Base-by-base conservation (phyloP, 768 basidiomycete species). In the Hypholoma fasciculare region DNA sequence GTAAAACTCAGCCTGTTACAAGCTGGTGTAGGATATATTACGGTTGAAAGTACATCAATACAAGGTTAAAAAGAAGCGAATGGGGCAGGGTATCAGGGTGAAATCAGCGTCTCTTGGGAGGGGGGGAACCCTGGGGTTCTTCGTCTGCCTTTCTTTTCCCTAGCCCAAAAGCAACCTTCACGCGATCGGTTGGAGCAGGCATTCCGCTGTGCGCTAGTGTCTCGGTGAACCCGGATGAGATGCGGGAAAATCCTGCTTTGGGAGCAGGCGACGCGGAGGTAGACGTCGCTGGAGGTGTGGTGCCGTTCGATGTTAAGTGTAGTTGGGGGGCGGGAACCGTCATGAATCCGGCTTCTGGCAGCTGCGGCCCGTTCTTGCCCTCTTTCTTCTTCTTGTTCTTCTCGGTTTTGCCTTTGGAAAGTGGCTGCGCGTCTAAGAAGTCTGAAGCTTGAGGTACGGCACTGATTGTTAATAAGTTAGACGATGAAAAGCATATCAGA, bases 361-460 rank as follows among this genome's bases (percentile, higher is more conserved):
- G 69, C 56, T 82, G 81, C 20, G 81, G 76, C 0, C 74, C 72
- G 36, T 72, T 74, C 69, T 86, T 90, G 48, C 74, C 80, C 57
- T 89, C 88, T 67, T 91, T 92, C 77, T 92, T 93, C 71, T 86
- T 88, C 72, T 90, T 92, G 57, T 81, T 78, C 71, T 89, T 91
- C 68, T 91, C 90, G 4, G 89, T 88, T 72, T 92, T 93, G 37
- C 88, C 88, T 70, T 94, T 94, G 0, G 89, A 82, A 12, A 94
- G 74, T 3, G 90, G 89, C 61, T 90, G 90, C 14, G 86, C 78
- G 61, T 94, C 92, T 54, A 94, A 74, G 70, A 92, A 92, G 62
- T 91, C 90, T 1, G 83, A 79, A 4, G 82, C 86, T 74, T 93
- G 92, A n/a, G 92, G 92, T 4, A 94, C 92, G 56, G 92, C 91